These are phyloP conservation scores for Gomphus bonarii DNA, from an alignment of 1,284 basidiomycete species.

Conservation along the genomic window DNA sequence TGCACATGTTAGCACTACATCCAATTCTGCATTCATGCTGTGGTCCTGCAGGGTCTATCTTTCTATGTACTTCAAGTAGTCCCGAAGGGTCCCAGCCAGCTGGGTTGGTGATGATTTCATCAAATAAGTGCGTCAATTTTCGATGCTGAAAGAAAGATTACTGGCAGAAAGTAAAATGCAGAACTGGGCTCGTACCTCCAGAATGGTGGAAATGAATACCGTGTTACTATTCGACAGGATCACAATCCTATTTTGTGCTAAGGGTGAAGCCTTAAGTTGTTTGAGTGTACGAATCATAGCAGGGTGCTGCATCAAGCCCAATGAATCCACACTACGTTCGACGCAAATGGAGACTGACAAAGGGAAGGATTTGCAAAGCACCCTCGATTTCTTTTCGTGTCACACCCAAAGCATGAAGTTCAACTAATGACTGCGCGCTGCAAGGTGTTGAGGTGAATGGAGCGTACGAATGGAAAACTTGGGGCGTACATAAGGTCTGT, in stretches of 20 bases:
- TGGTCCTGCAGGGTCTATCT: slow-evolving; percentile 63
- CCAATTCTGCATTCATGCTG: slow-evolving; percentile 85
- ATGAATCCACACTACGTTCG: not conserved
- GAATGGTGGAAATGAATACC: slow-evolving; percentile 85
- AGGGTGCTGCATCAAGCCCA: slow-evolving; percentile 60
- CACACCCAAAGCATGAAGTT: slow-evolving; percentile 60
- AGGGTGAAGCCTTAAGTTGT: slow-evolving; percentile 52
- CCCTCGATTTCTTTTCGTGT: slow-evolving; percentile 69
- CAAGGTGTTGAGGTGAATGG: not conserved
- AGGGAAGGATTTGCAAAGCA: slow-evolving; percentile 75
- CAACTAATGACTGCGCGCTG: slow-evolving; percentile 66
- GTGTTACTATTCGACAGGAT: slow-evolving; percentile 92
- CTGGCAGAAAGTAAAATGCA: not conserved
- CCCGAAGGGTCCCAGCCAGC: slow-evolving; percentile 73
- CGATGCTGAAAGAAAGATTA: slow-evolving; percentile 42
- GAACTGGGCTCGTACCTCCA: slow-evolving; percentile 43
- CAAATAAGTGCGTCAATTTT: slow-evolving; percentile 64
- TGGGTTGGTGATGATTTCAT: slow-evolving; percentile 88
- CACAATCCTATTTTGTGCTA: slow-evolving; percentile 71
- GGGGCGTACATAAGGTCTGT: slow-evolving; percentile 83
- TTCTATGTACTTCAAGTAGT: slow-evolving; percentile 67
- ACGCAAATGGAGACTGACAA: slow-evolving; percentile 44
- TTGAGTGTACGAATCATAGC: slow-evolving; percentile 89
- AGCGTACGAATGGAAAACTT: not conserved
- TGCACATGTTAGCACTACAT: slow-evolving; percentile 97